Base-by-base conservation (phyloP, 257 asterid genomes). In the Primulina huaijiensis region DNA sequence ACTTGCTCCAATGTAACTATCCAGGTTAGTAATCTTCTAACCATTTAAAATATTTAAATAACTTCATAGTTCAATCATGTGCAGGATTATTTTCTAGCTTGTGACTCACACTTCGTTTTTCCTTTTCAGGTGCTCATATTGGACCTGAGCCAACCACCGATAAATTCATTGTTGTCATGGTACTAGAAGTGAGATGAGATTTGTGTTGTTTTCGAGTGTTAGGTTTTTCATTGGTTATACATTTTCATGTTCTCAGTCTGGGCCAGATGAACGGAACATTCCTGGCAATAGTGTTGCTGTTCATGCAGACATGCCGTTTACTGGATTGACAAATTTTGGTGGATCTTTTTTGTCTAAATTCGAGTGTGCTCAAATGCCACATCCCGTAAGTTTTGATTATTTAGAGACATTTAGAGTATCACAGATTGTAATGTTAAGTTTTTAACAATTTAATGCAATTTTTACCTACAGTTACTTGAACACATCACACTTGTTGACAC, bases 81-180 rank as follows among this genome's bases (percentile, higher is more conserved):
- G 5, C 25, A 9, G 65, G 64, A 19, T 20, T 61, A 11, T 55
- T 75, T 25, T n/a, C 8, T 64, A 63, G 40, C 68, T 82, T 53
- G 72, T 59, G 11, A 29, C 12, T 60, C 20, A 46, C 46, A 5
- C 23, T 50, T 69, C 20, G 53, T 73, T 76, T 72, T 71, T 27
- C 58, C 46, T 71, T 59, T 62, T n/a, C 65, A 93, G 99, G 99
- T 72, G 86, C 99, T 81, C 99, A 93, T 75, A 91, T 93, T 63
- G 99, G 99, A 80, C 99, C 99, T 40, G 97, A 93, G 82, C 99
- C 99, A 38, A 93, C 99, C 55, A 93, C 99, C 17, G 99, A 93
- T 66, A 84, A 96, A 37, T 93, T 93, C 74, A 88, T 93, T 75
- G 94, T 76, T 72, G 99, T 93, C 76, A 90, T 85, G 99, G 99